phyloP scores from a whole-genome alignment of 495 filamentous ascomycete species.

The Penicillium chermesinum region DNA sequence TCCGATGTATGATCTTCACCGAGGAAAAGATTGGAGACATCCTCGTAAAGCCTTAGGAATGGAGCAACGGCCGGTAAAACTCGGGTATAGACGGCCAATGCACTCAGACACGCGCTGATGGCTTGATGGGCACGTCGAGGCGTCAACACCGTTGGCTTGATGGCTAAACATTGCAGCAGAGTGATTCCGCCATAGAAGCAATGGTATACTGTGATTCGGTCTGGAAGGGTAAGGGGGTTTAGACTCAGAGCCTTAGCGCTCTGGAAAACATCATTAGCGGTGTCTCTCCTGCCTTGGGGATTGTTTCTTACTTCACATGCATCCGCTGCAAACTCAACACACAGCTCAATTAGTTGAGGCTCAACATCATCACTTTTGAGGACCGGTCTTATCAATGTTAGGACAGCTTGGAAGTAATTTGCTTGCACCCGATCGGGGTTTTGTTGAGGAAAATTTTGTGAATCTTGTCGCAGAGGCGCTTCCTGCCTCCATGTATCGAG shows the following conservation, averaged over 20 bases:
- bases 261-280: not conserved
- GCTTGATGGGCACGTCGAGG: slow-evolving; percentile 7
- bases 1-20: slow-evolving; percentile 2
- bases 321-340: slow-evolving; percentile 9
- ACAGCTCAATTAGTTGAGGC: slow-evolving; percentile 5
- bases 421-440: slow-evolving; percentile 14
- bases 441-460: slow-evolving; percentile 6
- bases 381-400: slow-evolving; percentile 7
- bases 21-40: slow-evolving; percentile 9
- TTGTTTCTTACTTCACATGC: slow-evolving; percentile 5
- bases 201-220: slow-evolving; percentile 13
- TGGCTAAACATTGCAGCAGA: slow-evolving; percentile 8
- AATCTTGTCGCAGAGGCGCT: slow-evolving; percentile 3
- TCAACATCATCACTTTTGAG: slow-evolving; percentile 1
- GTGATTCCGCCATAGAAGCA: slow-evolving; percentile 11
- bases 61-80: slow-evolving; percentile 8
- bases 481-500: slow-evolving; percentile 8
- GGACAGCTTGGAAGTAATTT: slow-evolving; percentile 9
- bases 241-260: slow-evolving; percentile 9
- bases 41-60: slow-evolving; percentile 9
- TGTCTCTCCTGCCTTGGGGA: not conserved
- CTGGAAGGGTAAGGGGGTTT: slow-evolving; percentile 7
- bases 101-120: slow-evolving; percentile 11
- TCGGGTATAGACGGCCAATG: slow-evolving; percentile 9
- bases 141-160: slow-evolving; percentile 7